Evolutionary conservation across 257 asterid genomes (phyloP).

Genomic region (Plectranthus barbatus): DNA sequence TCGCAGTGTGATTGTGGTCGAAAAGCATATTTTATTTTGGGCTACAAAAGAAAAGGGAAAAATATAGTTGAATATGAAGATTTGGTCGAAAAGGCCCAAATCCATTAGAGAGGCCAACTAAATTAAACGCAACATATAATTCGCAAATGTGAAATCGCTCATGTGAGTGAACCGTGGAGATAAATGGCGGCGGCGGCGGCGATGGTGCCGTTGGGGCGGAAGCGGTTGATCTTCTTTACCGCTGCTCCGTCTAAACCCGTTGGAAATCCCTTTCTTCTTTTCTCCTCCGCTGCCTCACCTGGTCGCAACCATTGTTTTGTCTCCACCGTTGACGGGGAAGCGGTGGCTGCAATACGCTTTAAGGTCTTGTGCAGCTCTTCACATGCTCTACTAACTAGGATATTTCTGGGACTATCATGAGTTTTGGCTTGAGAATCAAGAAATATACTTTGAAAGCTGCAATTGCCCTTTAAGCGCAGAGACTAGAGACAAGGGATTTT

Average conservation of each 20-base stretch:
- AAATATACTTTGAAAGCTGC: neutral
- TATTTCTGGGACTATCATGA: neutral
- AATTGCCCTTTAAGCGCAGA: neutral
- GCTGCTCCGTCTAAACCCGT: constrained; percentile 17
- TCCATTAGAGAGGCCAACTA: no score
- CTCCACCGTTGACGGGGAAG: constrained; percentile 46
- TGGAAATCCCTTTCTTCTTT: constrained; percentile 13
- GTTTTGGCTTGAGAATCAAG: neutral
- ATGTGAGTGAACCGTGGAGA: no score
- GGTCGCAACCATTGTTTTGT: constrained; percentile 23
- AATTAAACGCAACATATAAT: no score
- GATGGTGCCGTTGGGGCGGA: constrained; percentile 17
- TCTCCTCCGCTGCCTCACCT: constrained; percentile 30
- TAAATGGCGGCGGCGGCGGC: constrained; percentile 22
- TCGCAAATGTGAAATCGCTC: no score
- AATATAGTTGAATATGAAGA: no score
- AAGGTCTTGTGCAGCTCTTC: constrained; percentile 30
- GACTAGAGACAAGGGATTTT: no score
- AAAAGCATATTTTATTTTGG: no score
- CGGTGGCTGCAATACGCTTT: constrained; percentile 39
- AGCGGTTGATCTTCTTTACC: constrained; percentile 5
- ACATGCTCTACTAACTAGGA: neutral
- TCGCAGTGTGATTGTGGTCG: no score
- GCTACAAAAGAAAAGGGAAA: no score
- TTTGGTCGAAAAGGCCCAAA: no score